These are phyloP conservation scores for Jaltomata sinuosa DNA, from an alignment of 257 asterid genomes.

Conservation along the genomic window DNA sequence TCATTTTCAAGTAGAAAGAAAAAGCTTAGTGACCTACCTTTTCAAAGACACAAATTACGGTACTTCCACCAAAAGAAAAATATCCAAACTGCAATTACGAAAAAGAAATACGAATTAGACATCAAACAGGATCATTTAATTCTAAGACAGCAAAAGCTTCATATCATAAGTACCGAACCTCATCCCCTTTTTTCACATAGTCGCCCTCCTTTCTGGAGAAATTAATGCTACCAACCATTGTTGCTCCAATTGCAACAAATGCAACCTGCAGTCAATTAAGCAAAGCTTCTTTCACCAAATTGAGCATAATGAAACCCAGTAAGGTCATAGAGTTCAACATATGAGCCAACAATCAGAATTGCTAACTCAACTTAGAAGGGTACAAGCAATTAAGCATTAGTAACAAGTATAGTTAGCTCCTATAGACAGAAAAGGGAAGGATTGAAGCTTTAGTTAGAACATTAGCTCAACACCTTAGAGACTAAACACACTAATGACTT, in stretches of 20 bases:
- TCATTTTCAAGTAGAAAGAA: background rate
- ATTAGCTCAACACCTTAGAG: background rate
- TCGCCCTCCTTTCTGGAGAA: slow-evolving; percentile 62
- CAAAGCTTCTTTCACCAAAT: background rate
- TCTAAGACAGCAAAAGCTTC: background rate
- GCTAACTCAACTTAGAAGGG: background rate
- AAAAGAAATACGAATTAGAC: background rate
- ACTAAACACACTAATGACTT: background rate
- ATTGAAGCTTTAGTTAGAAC: background rate
- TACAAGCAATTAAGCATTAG: background rate
- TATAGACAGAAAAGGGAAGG: background rate
- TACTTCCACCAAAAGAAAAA: slow-evolving; percentile 98
- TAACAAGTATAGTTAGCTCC: background rate
- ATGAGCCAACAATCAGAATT: background rate
- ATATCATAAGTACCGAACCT: slow-evolving; percentile 34
- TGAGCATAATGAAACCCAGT: background rate
- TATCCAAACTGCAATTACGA: slow-evolving; percentile 68
- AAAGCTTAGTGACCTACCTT: slow-evolving; percentile 41
- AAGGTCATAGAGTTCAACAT: background rate
- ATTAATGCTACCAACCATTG: slow-evolving; percentile 97
- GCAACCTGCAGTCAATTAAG: slow-evolving; percentile 59
- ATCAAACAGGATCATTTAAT: background rate
- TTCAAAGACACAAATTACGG: slow-evolving; percentile 89
- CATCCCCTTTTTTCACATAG: slow-evolving; percentile 75
- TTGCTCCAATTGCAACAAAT: slow-evolving; percentile 96